Base-by-base conservation (phyloP, 495 filamentous ascomycete genomes). In the Penicillium cataractarum region DNA sequence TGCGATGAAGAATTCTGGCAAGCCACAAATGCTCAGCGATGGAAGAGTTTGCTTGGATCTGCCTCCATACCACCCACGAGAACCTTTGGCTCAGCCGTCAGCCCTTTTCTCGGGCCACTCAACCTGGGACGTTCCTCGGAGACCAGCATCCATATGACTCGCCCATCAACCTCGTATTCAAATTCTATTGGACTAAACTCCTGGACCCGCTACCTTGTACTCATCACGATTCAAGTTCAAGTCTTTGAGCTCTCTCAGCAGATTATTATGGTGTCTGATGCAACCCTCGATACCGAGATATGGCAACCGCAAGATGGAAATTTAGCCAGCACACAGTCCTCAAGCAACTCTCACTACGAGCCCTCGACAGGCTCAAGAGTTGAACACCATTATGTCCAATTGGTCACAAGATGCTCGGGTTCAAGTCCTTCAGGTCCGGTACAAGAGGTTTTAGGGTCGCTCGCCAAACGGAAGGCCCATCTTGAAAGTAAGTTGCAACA, bases 1-100 rank as follows among this genome's bases (percentile, higher is more conserved):
- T 62, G 60, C 26, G 53, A 62, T 17, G 60, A 62, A 29, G 60
- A 62, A 5, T 50, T 62, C 24, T 62, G 60, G 60, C 52, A 62
- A 33, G 60, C 60, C 17, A 17, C 53, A 40, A 62, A 15, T 48
- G 37, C 52, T 19, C 31, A 62, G 13, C 39, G 42, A 17, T 62
- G 60, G 60, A 62, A 29, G 40, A 24, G 9, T 7, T 26, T 62
- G 27, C 51, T 62, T 50, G 60, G 60, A 13, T 62, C 52, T 27
- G 60, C 60, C 21, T 62, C 42, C 10, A 19, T 62, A n/a, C 60
- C 60, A 15, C 60, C 60, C 1, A 31, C n/a, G 13, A 62, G 52
- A 51, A 62, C 40, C 4, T 62, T 56, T 22, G 19, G 52, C 17
- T 56, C 60, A 6, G 60, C 31, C 3, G 42, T 62, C 12, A 55